A percentile compares a stretch with the other conserved stretches of the same genome.
Evolutionary conservation across 257 asterid genomes (phyloP).

Genomic region (Henckelia pumila): DNA sequence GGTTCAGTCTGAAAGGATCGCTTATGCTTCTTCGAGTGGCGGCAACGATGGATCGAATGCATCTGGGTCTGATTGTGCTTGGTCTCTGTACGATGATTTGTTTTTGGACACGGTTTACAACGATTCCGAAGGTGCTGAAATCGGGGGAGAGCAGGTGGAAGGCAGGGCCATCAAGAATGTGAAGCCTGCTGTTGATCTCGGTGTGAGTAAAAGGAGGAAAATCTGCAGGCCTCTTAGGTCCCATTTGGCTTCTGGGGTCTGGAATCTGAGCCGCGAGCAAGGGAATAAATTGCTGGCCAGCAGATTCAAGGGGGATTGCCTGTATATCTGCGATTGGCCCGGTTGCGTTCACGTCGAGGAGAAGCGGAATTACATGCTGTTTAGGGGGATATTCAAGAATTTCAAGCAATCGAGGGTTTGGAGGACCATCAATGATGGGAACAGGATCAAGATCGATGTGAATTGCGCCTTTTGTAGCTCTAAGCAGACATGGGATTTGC

Average conservation of each 20-base stretch:
- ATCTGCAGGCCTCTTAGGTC: conserved; percentile 43
- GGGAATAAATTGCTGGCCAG: conserved; percentile 82
- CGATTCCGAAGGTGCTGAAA: conserved; percentile 43
- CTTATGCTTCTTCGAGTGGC: conserved; percentile 38
- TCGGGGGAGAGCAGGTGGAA: conserved; percentile 32
- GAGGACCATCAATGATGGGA: conserved; percentile 89
- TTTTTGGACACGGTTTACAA: conserved; percentile 63
- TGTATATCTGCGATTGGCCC: conserved; percentile 90
- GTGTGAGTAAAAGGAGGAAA: conserved; percentile 44
- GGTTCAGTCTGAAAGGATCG: conserved; percentile 14
- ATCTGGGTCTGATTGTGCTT: conserved; percentile 43
- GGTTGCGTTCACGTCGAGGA: conserved; percentile 82
- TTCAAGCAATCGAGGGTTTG: conserved; percentile 90
- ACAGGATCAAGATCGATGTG: conserved; percentile 49
- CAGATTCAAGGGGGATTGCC: conserved; percentile 73
- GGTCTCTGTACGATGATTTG: conserved; percentile 91
- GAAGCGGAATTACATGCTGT: conserved; percentile 87
- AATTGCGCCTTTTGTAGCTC: conserved; percentile 70
- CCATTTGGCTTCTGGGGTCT: conserved; percentile 64
- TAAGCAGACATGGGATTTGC: conserved; percentile 76
- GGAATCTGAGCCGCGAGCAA: conserved; percentile 85
- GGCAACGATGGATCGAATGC: conserved; percentile 23
- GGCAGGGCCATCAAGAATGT: conserved; percentile 8
- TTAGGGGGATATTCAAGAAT: conserved; percentile 79
- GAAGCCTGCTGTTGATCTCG: conserved; percentile 20